These are phyloP conservation scores for Suaeda aralocaspica DNA, from an alignment of 148 eudicot species.

Conservation along the genomic window DNA sequence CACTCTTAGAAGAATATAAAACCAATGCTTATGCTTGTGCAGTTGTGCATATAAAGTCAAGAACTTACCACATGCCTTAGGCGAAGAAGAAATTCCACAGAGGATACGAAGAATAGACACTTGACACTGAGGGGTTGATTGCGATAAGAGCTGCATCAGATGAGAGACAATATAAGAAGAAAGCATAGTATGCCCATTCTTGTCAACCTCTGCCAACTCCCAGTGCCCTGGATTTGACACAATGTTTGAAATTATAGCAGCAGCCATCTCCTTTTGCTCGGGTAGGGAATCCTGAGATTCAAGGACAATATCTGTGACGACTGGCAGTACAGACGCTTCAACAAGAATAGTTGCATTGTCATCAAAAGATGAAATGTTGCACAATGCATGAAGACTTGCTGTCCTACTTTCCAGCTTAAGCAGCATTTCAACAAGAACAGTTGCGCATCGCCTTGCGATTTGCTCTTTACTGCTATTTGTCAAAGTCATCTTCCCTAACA, in stretches of 20 bases:
- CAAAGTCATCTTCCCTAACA: conserved; percentile 58
- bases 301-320: conserved; percentile 42
- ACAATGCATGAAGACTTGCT: conserved; percentile 49
- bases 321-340: conserved; percentile 52
- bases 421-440: conserved; percentile 48
- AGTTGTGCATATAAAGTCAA: conserved; percentile 8
- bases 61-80: conserved; percentile 56
- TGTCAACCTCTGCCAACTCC: conserved; percentile 58
- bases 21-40: not conserved
- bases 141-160: conserved; percentile 38
- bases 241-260: conserved; percentile 48
- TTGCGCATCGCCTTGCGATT: conserved; percentile 53
- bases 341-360: conserved; percentile 61
- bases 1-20: not conserved
- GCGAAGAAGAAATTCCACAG: conserved; percentile 58
- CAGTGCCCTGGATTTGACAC: conserved; percentile 66
- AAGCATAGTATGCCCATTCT: conserved; percentile 42
- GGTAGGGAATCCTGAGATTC: conserved; percentile 30
- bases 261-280: conserved; percentile 44
- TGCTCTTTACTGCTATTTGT: conserved; percentile 49
- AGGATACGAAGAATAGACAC: conserved; percentile 47
- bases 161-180: conserved; percentile 38
- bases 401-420: conserved; percentile 39
- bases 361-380: conserved; percentile 48
- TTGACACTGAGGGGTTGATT: conserved; percentile 46